phyloP scores from a whole-genome alignment of 768 basidiomycete genomes.

The Lactarius tabidus region DNA sequence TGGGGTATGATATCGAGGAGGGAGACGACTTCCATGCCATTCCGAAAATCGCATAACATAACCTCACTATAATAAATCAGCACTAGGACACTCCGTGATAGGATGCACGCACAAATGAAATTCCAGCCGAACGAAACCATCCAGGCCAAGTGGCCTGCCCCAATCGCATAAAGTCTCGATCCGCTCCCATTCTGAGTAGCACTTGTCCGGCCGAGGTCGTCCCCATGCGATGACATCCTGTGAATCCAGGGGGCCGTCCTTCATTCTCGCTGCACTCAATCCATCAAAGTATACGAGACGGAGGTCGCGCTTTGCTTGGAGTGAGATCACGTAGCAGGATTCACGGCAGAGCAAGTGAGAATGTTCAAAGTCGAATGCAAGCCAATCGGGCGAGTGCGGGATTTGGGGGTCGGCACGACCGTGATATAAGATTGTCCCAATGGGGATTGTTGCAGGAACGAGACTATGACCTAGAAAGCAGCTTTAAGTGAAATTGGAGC shows the following conservation, averaged over 20 bases:
- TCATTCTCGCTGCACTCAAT: slow-evolving; percentile 25
- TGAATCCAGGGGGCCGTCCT: slow-evolving; percentile 33
- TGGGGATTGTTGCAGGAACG: slow-evolving; percentile 18
- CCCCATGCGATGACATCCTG: slow-evolving; percentile 38
- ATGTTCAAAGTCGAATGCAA: slow-evolving; percentile 25
- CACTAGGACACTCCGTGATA: not conserved
- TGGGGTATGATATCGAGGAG: slow-evolving; percentile 13
- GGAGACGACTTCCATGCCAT: slow-evolving; percentile 19
- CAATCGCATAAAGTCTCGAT: slow-evolving; percentile 34
- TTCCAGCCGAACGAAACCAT: slow-evolving; percentile 33
- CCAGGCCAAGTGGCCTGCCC: slow-evolving; percentile 33
- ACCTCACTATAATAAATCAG: slow-evolving; percentile 8
- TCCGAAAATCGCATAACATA: not conserved
- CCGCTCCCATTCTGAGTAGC: slow-evolving; percentile 28
- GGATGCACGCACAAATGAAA: slow-evolving; percentile 21
- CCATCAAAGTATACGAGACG: slow-evolving; percentile 25
- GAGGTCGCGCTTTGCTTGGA: slow-evolving; percentile 19
- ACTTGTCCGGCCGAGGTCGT: slow-evolving; percentile 24
- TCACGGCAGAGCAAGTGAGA: slow-evolving; percentile 8
- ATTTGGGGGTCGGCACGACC: slow-evolving; percentile 8
- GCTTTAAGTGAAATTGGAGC: not conserved
- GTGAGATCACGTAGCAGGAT: slow-evolving; percentile 10
- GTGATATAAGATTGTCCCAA: slow-evolving; percentile 25
- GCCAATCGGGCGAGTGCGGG: slow-evolving; percentile 19
- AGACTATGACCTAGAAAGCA: slow-evolving; percentile 17